A percentile compares a stretch with the other conserved stretches of the same genome.
Evolutionary conservation across 345 rosid genomes (phyloP).

Genomic region (Gossypium australe): DNA sequence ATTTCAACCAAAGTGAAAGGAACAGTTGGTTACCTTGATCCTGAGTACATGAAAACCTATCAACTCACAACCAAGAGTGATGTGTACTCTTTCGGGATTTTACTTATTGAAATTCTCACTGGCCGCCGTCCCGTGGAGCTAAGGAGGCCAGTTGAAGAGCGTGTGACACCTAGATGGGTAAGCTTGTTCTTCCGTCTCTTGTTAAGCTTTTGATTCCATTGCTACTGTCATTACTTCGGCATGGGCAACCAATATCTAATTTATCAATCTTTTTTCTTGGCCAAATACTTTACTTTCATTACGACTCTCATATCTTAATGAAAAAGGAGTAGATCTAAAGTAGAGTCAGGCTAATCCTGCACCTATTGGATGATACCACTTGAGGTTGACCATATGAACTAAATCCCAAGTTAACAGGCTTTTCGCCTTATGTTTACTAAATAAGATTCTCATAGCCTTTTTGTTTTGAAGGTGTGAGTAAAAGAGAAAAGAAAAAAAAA

Average conservation of each 20-base stretch:
- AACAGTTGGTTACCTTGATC: slow-evolving; percentile 95
- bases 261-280: not conserved
- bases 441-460: not conserved
- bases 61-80: slow-evolving; percentile 95
- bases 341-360: not conserved
- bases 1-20: slow-evolving; percentile 92
- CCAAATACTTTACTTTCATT: not conserved
- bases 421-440: not conserved
- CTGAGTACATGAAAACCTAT: slow-evolving; percentile 92
- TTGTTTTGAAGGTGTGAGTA: not conserved
- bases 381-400: not conserved
- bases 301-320: not conserved
- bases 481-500: not conserved
- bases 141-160: slow-evolving; percentile 54
- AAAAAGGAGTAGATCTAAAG: not conserved
- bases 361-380: not conserved
- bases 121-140: slow-evolving; percentile 93
- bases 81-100: slow-evolving; percentile 86
- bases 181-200: slow-evolving; percentile 22
- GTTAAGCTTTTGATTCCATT: slow-evolving; percentile 5
- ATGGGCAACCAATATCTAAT: not conserved
- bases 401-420: not conserved
- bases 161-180: slow-evolving; percentile 91
- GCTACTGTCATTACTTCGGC: not conserved
- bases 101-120: slow-evolving; percentile 80